phyloP scores from a whole-genome alignment of 2,329 filamentous ascomycete species.

The Colletotrichum sp. region DNA sequence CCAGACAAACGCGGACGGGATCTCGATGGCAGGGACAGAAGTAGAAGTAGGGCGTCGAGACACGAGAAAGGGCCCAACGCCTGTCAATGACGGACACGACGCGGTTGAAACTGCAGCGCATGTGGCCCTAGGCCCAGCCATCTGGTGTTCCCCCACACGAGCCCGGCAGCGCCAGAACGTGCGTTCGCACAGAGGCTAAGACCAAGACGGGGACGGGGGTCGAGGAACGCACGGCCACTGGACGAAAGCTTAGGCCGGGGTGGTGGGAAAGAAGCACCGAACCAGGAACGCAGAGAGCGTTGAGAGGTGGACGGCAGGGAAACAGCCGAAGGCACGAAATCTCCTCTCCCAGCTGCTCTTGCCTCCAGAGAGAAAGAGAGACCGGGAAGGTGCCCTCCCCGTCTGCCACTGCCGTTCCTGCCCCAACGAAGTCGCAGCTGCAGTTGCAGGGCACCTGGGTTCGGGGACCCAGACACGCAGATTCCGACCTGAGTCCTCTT shows the following conservation, averaged over 20 bases:
- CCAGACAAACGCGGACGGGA: background rate
- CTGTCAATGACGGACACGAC: background rate
- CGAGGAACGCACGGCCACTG: constrained; percentile 10
- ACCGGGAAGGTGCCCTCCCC: background rate
- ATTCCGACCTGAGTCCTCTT: background rate
- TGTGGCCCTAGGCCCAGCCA: background rate
- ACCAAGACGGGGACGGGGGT: background rate
- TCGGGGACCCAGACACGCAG: constrained; percentile 10
- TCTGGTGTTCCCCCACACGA: constrained; percentile 16
- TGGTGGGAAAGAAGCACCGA: background rate
- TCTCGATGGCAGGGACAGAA: background rate
- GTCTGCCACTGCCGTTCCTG: background rate
- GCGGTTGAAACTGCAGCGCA: background rate
- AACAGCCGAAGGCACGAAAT: constrained; percentile 6
- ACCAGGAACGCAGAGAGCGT: background rate
- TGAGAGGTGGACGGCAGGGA: constrained; percentile 4
- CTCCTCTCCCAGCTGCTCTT: background rate
- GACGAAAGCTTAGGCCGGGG: constrained; percentile 16
- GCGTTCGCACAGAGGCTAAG: constrained; percentile 9
- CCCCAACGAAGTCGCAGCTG: background rate
- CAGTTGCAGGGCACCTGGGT: background rate
- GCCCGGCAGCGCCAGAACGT: constrained; percentile 18
- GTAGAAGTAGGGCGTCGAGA: background rate
- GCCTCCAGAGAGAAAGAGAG: background rate
- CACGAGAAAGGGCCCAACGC: background rate